phyloP scores from a whole-genome alignment of 768 basidiomycete species.

The Clavaria fumosa region DNA sequence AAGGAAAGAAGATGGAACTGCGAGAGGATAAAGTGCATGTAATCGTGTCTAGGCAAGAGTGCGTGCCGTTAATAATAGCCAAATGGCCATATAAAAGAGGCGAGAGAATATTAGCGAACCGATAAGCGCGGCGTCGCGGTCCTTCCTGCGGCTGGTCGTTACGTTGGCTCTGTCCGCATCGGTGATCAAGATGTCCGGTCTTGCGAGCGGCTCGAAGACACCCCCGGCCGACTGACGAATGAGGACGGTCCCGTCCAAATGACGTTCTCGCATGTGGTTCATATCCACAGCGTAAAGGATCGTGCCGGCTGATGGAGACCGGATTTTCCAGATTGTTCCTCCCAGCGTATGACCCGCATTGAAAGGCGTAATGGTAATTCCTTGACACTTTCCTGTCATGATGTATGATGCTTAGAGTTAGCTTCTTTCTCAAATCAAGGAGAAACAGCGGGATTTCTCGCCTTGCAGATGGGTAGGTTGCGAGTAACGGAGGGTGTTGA shows the following conservation, averaged over 20 bases:
- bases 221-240: constrained; percentile 60
- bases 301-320: constrained; percentile 94
- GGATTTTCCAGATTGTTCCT: constrained; percentile 95
- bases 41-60: constrained; percentile 51
- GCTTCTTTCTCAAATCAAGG: no score
- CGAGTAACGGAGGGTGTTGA: constrained; percentile 87
- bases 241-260: constrained; percentile 86
- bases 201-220: constrained; percentile 70
- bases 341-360: constrained; percentile 91
- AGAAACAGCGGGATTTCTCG: no score
- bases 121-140: constrained; percentile 78
- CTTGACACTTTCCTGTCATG: constrained; percentile 68
- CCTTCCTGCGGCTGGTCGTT: constrained; percentile 76
- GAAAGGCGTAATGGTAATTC: constrained; percentile 88
- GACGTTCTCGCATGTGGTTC: constrained; percentile 93
- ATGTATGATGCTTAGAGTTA: constrained; percentile 6
- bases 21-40: constrained; percentile 70
- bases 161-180: constrained; percentile 76
- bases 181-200: constrained; percentile 89
- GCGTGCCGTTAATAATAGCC: background rate
- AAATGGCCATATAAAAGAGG: constrained; percentile 3
- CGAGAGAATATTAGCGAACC: constrained; percentile 28
- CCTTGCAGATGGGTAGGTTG: constrained; percentile 93
- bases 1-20: constrained; percentile 78
- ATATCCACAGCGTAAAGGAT: constrained; percentile 89